These are phyloP conservation scores for Gossypium lobatum DNA, from an alignment of 441 rosid genomes.

Conservation along the genomic window DNA sequence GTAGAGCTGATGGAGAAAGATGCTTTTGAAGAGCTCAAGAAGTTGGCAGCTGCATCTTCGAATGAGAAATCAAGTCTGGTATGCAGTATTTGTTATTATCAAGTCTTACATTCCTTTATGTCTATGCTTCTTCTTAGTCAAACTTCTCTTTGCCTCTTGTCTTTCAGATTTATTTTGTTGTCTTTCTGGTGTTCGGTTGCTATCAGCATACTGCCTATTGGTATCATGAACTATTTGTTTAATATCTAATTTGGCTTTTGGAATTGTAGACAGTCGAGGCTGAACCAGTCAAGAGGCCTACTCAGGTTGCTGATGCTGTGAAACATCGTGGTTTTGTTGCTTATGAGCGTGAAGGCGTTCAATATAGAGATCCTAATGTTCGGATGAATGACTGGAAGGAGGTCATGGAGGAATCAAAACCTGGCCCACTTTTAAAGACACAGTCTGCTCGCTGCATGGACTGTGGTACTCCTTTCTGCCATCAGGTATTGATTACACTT, in stretches of 20 bases:
- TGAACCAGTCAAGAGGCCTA: slow-evolving; percentile 55
- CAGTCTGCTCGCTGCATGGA: slow-evolving; percentile 99
- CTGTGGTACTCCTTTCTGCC: slow-evolving; percentile 99
- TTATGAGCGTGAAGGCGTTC: slow-evolving; percentile 92
- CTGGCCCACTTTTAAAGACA: slow-evolving; percentile 82
- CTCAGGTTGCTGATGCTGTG: slow-evolving; percentile 54
- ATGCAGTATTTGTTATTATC: not conserved
- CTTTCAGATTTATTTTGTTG: not conserved
- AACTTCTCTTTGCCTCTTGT: not conserved
- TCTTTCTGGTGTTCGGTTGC: not conserved
- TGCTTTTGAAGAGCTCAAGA: slow-evolving; percentile 92
- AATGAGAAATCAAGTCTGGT: slow-evolving; percentile 46
- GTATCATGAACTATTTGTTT: not conserved
- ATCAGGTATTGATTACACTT: slow-evolving; percentile 51
- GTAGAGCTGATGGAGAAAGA: slow-evolving; percentile 53
- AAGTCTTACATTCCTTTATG: not conserved
- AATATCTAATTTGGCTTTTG: slow-evolving; percentile 9
- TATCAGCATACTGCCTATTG: not conserved
- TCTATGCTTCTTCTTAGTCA: not conserved
- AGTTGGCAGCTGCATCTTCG: slow-evolving; percentile 63
- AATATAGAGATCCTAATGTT: slow-evolving; percentile 83
- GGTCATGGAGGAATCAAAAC: slow-evolving; percentile 80
- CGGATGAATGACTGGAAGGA: slow-evolving; percentile 94
- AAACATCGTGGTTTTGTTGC: slow-evolving; percentile 86
- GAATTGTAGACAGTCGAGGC: slow-evolving; percentile 37